Evolutionary conservation across 306 rosid species (phyloP).

Genomic region (Vigna angularis): DNA sequence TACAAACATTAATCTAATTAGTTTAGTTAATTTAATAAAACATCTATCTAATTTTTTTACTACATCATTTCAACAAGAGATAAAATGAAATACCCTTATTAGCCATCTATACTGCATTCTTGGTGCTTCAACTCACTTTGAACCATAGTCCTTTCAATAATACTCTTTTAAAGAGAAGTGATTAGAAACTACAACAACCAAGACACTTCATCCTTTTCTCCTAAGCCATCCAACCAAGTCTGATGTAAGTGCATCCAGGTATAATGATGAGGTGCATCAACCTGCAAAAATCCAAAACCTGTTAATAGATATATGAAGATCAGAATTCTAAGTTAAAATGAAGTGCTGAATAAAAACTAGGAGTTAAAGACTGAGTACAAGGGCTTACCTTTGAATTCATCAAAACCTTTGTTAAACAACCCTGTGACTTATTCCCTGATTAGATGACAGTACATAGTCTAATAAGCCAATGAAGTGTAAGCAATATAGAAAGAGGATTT

Average conservation of each 20-base stretch:
- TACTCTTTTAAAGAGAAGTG: slow-evolving; percentile 7
- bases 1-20: no score
- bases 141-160: not conserved
- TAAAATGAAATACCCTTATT: slow-evolving; percentile 19
- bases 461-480: slow-evolving; percentile 6
- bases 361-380: slow-evolving; percentile 10
- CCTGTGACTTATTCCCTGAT: slow-evolving; percentile 54
- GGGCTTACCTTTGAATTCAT: slow-evolving; percentile 62
- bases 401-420: slow-evolving; percentile 71
- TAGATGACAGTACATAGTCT: slow-evolving; percentile 1
- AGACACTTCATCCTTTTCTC: slow-evolving; percentile 41
- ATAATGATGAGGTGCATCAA: slow-evolving; percentile 50
- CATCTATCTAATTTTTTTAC: no score
- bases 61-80: no score
- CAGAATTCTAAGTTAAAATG: not conserved
- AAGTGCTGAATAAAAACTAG: slow-evolving; percentile 6
- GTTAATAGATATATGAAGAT: slow-evolving; percentile 24
- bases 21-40: no score
- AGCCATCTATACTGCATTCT: not conserved
- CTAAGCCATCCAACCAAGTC: slow-evolving; percentile 67
- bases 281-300: slow-evolving; percentile 52
- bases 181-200: slow-evolving; percentile 57
- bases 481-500: slow-evolving; percentile 1
- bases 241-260: slow-evolving; percentile 80
- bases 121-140: not conserved